Evolutionary conservation across 306 rosid species (phyloP), one percentile per base, ranked within the genome.

Genomic region (Prunus salicina): DNA sequence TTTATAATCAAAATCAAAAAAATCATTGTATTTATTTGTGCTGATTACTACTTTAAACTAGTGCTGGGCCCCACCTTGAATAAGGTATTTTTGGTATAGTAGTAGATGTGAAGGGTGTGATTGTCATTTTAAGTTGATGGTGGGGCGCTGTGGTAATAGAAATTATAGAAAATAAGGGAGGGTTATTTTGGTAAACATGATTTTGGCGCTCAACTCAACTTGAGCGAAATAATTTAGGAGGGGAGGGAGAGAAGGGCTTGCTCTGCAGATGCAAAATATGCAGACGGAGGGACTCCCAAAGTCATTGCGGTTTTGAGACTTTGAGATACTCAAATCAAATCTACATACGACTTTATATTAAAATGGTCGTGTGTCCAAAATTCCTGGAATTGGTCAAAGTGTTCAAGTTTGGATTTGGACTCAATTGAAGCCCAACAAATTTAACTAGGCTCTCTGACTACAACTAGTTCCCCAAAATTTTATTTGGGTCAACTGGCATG

Each of bases 201-300:
- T 71, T 76, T 86, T 82, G 85, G 89, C 87, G 85, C 85, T 80
- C 84, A 77, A 68, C 66, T 72, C 28, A 25, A 55, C 8, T 28
- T 19, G 51, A 13, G 57, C 50, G 3, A 47, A 79, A 52, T 56
- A 73, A 45, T 61, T 72, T 67, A 64, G 67, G 62, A 18, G 15
- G 38, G 25, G 16, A 49, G 15, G 46, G 75, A 66, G 75, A 10
- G 43, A 52, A 28, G 61, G 82, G 64, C 22, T 22, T 77, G 71
- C 62, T 52, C 55, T 60, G 65, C 55, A 13, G 14, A 72, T 16
- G 76, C 27, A 11, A 60, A 60, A 12, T 10, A 13, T n/a, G 34
- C 34, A 15, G 15, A 10, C 8, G 73, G 74, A 30, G 74, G 50
- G 49, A 32, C 27, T 69, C 15, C 74, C 63, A 8, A 63, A 30